Evolutionary conservation across 345 rosid species (phyloP).

Genomic region (Hypericum androsaemum): DNA sequence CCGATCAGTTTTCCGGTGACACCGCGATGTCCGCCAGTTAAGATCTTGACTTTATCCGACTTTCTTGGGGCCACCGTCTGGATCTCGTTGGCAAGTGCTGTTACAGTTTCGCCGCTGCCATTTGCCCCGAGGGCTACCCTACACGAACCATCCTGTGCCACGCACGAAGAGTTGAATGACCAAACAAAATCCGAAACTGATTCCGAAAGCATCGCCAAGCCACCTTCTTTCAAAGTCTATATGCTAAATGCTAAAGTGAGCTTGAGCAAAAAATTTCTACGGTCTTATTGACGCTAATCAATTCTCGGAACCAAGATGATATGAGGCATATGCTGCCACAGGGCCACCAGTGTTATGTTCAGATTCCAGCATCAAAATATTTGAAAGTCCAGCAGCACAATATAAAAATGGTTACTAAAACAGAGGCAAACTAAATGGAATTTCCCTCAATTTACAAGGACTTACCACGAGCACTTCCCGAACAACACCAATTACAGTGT

Average conservation of each 20-base stretch:
- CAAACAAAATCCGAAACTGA: too few species aligned
- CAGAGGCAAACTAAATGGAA: not conserved
- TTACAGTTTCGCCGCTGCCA: constrained; percentile 49
- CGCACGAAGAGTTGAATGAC: not conserved
- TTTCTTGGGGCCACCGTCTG: constrained; percentile 70
- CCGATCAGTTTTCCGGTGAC: constrained; percentile 79
- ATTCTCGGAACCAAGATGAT: too few species aligned
- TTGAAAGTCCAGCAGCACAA: too few species aligned
- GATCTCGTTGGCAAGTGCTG: constrained; percentile 40
- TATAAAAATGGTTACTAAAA: too few species aligned
- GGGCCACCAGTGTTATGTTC: not conserved
- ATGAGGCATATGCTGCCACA: too few species aligned
- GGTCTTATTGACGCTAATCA: too few species aligned
- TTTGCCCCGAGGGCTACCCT: constrained; percentile 52
- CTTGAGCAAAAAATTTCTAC: too few species aligned
- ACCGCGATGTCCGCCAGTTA: constrained; percentile 74
- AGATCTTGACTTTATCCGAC: constrained; percentile 69
- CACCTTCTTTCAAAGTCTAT: too few species aligned
- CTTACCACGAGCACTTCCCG: constrained; percentile 77
- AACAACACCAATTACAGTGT: constrained; percentile 51
- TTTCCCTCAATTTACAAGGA: not conserved
- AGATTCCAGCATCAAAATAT: not conserved
- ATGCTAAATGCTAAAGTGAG: too few species aligned
- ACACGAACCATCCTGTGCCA: constrained; percentile 72
- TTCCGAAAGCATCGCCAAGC: too few species aligned